Evolutionary conservation across 345 rosid genomes (phyloP), one percentile per base, ranked within the genome.

Genomic region (Citropsis articulata): DNA sequence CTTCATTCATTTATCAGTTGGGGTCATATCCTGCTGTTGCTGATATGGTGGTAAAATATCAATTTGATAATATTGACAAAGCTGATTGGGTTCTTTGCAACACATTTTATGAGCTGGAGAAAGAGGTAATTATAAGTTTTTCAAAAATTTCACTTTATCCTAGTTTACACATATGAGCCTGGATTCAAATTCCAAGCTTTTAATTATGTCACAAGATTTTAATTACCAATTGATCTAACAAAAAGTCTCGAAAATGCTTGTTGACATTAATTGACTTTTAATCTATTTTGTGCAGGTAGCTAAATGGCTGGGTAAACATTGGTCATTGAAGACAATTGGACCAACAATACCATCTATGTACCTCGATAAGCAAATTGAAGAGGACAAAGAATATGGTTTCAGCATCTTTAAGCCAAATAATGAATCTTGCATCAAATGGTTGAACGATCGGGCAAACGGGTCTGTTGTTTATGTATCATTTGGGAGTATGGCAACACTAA

Each of bases 391-490:
- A 13, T 76, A 83, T 59, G 80, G 81, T 10, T 25, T 79, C 66
- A 66, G 59, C 53, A 61, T 76, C 42, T 83, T 79, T 69, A 72
- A 59, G 60, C 71, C 78, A 25, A 50, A 64, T 25, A 55, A 40
- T 22, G 59, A 66, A 8, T 73, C 76, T 21, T 72, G 81, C 72
- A 48, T 64, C 1, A 25, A 62, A 21, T 85, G 88, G 86, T 79
- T 83, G 40, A 3, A 71, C 0, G 28, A 30, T 72, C 71, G 75
- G 13, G 80, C 71, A 2, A 64, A 55, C 25, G 62, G 78, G 31
- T 81, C 88, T 0, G 83, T 85, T 24, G 77, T 83, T 30, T 83
- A 83, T 42, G 86, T 85, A 5, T 83, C 88, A 5, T 83, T 85
- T 42, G 86, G 88, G 21, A 83, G 86, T 57, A n/a, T n/a, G n/a